Evolutionary conservation across 2,329 filamentous ascomycete species (phyloP).

Genomic region (Aspergillus sojae): DNA sequence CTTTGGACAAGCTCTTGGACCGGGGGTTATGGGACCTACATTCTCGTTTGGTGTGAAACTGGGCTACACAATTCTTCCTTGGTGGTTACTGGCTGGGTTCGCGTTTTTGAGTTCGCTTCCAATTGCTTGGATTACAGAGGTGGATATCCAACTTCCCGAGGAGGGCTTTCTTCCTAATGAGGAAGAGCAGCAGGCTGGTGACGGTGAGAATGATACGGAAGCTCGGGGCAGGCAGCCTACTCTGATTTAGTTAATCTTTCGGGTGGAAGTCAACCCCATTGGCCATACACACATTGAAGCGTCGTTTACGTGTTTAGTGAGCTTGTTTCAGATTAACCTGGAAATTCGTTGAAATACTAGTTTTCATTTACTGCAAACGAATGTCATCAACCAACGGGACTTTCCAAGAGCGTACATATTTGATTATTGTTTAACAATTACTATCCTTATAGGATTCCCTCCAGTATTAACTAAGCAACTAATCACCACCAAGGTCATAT

Average conservation of each 20-base stretch:
- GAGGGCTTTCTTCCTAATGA: background rate
- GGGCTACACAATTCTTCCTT: conserved; percentile 77
- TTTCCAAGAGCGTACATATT: no score
- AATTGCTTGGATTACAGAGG: conserved; percentile 73
- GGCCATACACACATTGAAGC: no score
- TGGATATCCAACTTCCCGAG: conserved; percentile 63
- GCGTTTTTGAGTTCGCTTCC: conserved; percentile 69
- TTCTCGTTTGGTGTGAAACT: conserved; percentile 76
- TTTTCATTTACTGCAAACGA: no score
- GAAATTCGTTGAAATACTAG: no score
- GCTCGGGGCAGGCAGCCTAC: background rate
- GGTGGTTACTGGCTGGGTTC: conserved; percentile 72
- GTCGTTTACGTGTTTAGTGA: no score
- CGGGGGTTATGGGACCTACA: conserved; percentile 69
- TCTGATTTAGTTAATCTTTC: background rate
- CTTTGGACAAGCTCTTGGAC: conserved; percentile 76
- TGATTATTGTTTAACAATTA: no score
- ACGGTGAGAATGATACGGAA: conserved; percentile 30
- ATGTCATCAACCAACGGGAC: no score
- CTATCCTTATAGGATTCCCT: no score
- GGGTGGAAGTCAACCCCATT: no score
- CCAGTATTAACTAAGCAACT: background rate
- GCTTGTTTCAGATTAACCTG: no score
- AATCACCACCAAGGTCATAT: no score
- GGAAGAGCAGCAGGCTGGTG: conserved; percentile 12